Percentiles rank a stretch among this genome's conserved stretches.
These are phyloP conservation scores for Aspergillus neotritici DNA, from an alignment of 2,329 filamentous ascomycete species.

Conservation along the genomic window DNA sequence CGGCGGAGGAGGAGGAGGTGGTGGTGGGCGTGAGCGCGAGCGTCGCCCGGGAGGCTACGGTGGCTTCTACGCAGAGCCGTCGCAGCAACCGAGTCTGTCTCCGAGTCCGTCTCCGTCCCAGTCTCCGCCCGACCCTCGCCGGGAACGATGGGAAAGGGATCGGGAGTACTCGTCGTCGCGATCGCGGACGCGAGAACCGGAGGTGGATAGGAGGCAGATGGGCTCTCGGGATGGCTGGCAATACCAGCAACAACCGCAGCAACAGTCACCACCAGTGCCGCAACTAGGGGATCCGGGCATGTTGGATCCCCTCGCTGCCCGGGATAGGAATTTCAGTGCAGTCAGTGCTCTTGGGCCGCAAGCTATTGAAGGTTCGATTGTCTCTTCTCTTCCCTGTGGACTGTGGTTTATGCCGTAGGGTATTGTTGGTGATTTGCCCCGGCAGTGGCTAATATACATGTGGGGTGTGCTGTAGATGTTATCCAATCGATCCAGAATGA, in stretches of 20 bases:
- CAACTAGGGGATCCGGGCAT: too few relatives aligned
- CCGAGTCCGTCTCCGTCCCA: conserved; percentile 23
- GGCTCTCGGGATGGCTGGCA: conserved; percentile 23
- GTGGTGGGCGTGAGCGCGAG: conserved; percentile 23
- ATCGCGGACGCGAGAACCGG: conserved; percentile 32
- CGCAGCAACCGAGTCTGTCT: conserved; percentile 23
- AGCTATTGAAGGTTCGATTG: conserved; percentile 32
- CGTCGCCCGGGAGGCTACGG: conserved; percentile 42
- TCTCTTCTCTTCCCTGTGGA: background rate
- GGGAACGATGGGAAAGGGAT: conserved; percentile 28
- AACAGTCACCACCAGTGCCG: conserved; percentile 10
- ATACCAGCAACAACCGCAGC: conserved; percentile 16
- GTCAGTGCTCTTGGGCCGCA: conserved; percentile 23
- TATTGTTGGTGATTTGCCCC: background rate
- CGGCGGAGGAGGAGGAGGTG: conserved; percentile 26
- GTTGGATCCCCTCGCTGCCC: background rate
- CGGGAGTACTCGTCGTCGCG: conserved; percentile 28
- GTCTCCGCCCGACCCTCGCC: conserved; percentile 19
- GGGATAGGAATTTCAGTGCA: conserved; percentile 11
- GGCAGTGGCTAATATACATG: background rate
- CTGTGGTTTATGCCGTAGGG: background rate
- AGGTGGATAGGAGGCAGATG: conserved; percentile 23
- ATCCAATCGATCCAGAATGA: conserved; percentile 78
- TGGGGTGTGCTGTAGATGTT: conserved; percentile 44
- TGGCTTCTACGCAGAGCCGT: conserved; percentile 35